phyloP scores from a whole-genome alignment of 148 eudicot species.

The Polygonum maritimum region DNA sequence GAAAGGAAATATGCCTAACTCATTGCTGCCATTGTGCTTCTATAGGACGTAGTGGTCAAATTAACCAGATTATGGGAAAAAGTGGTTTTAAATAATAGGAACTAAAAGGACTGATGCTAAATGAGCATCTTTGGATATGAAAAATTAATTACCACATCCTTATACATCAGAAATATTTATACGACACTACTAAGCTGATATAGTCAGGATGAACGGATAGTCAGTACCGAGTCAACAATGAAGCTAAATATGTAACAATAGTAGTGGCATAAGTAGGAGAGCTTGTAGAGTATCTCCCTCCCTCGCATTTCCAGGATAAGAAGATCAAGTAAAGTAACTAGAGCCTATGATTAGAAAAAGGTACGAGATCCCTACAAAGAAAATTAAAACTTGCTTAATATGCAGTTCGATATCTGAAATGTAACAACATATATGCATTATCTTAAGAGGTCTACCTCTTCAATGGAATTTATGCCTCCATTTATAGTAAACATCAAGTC shows the following conservation, averaged over 20 bases:
- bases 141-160: not conserved
- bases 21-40: not conserved
- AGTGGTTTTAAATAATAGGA: not conserved
- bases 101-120: not conserved
- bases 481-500: conserved; percentile 81
- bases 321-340: not conserved
- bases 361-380: not conserved
- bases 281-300: not conserved
- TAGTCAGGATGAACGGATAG: not conserved
- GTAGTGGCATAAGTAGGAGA: not conserved
- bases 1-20: not conserved
- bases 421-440: conserved; percentile 12
- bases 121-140: no score
- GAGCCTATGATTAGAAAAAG: not conserved
- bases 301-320: not conserved
- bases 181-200: not conserved
- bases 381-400: not conserved
- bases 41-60: not conserved
- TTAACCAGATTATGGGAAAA: not conserved
- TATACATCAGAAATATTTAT: not conserved
- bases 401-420: not conserved
- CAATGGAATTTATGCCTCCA: conserved; percentile 81
- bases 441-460: conserved; percentile 43
- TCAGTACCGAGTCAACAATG: not conserved
- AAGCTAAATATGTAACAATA: not conserved